Conservation (phyloP, 441 rosid genomes). For the Erodium texanum region DNA sequence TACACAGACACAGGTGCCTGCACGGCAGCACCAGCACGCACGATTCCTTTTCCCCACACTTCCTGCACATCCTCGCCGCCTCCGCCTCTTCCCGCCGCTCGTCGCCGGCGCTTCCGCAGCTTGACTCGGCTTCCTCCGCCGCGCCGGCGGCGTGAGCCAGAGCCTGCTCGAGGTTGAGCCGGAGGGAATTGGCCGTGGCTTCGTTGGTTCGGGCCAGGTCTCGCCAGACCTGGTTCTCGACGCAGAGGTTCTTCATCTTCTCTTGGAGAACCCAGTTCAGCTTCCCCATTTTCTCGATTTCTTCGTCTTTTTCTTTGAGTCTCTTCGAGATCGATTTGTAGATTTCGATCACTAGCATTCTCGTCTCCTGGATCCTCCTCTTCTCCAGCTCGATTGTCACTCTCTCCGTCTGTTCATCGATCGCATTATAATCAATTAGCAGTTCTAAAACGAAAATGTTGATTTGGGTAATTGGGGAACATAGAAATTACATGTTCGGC, state of each 20-base stretch:
- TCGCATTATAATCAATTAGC: too few species aligned
- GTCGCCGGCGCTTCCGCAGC: conserved; percentile 46
- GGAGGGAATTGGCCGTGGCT: conserved; percentile 15
- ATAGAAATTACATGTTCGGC: conserved; percentile 27
- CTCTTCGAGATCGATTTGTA: too few species aligned
- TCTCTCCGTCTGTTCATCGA: conserved; percentile 9
- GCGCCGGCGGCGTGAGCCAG: too few species aligned
- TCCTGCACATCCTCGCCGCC: conserved; percentile 13
- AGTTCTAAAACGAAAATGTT: too few species aligned
- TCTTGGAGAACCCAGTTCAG: conserved; percentile 16
- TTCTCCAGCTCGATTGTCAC: conserved; percentile 16
- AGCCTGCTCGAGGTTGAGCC: conserved; percentile 16
- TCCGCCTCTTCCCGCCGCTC: too few species aligned
- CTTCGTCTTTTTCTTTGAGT: conserved; percentile 13
- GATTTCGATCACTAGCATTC: conserved; percentile 7
- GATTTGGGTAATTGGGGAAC: too few species aligned
- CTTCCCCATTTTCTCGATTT: conserved; percentile 12
- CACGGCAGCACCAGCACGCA: conserved; percentile 75
- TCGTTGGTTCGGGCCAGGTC: conserved; percentile 18
- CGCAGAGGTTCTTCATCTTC: conserved; percentile 10
- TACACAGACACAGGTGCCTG: conserved; percentile 68
- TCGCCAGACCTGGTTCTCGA: conserved; percentile 19
- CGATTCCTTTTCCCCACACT: conserved; percentile 55
- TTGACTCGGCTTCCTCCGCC: conserved; percentile 44
- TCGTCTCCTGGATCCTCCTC: conserved; percentile 4